These are phyloP conservation scores for Sporothrix pseudoabietina DNA, from an alignment of 2,329 filamentous ascomycete species.

Conservation along the genomic window DNA sequence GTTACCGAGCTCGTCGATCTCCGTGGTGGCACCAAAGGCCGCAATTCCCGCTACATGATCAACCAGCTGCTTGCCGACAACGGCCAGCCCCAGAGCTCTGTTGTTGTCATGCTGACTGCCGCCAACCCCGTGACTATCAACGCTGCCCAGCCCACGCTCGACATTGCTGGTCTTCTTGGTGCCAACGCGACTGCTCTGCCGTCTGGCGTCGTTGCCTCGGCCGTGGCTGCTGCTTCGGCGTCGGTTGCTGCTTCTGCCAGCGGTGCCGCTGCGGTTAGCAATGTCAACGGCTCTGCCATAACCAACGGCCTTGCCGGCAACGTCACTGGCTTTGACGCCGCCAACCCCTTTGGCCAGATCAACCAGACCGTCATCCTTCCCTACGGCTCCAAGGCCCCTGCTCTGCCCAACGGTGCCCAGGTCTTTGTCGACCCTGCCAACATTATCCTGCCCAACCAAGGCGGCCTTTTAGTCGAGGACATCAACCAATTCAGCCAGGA, in stretches of 20 bases:
- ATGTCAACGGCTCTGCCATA: not conserved
- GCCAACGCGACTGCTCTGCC: conserved; percentile 22
- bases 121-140: conserved; percentile 44
- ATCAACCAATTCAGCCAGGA: conserved; percentile 41
- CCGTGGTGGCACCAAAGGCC: conserved; percentile 37
- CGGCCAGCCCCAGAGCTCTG: conserved; percentile 40
- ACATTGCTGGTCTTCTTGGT: conserved; percentile 32
- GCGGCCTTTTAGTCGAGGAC: conserved; percentile 43
- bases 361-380: conserved; percentile 44
- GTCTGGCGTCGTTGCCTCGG: conserved; percentile 16
- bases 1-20: conserved; percentile 45
- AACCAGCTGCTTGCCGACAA: conserved; percentile 47
- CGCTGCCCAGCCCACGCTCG: conserved; percentile 37
- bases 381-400: conserved; percentile 40
- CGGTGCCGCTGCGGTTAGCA: conserved; percentile 34
- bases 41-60: conserved; percentile 45
- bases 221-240: conserved; percentile 28
- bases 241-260: conserved; percentile 32
- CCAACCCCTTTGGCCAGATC: conserved; percentile 42
- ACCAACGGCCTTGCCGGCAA: conserved; percentile 5
- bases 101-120: conserved; percentile 47
- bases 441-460: conserved; percentile 44
- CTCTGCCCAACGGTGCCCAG: conserved; percentile 38
- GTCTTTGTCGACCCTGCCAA: conserved; percentile 45
- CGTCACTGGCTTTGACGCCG: conserved; percentile 39